A percentile compares a stretch with the other conserved stretches of the same genome.
Conservation (phyloP, 2,329 filamentous ascomycete genomes). For the Cordyceps militaris region DNA sequence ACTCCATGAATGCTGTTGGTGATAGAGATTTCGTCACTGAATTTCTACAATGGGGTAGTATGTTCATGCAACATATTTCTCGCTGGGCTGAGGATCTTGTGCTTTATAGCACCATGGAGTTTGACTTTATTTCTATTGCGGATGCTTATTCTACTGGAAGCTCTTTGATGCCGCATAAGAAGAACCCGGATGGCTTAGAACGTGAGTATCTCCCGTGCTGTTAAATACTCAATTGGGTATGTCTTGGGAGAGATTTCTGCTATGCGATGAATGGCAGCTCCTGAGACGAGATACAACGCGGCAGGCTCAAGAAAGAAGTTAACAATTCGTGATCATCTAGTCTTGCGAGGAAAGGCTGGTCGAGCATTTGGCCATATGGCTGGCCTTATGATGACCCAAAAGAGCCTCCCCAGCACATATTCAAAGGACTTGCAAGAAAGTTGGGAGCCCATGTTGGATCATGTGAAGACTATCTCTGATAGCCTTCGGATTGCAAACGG, state of each 20-base stretch:
- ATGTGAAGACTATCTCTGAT: slow-evolving; percentile 73
- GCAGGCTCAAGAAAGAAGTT: no score
- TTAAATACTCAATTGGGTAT: no score
- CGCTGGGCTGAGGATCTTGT: no score
- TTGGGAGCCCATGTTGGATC: slow-evolving; percentile 78
- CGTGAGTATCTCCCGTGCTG: no score
- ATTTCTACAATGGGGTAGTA: no score
- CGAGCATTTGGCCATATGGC: not conserved
- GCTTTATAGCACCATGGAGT: not conserved
- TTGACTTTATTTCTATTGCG: not conserved
- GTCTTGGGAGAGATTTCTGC: no score
- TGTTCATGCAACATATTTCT: no score
- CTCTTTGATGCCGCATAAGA: not conserved
- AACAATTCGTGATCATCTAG: no score
- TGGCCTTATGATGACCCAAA: slow-evolving; percentile 62
- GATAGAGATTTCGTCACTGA: no score
- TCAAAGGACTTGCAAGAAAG: slow-evolving; percentile 75
- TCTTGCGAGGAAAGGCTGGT: slow-evolving; percentile 54
- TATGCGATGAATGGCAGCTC: no score
- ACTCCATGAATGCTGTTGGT: no score
- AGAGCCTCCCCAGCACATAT: slow-evolving; percentile 72
- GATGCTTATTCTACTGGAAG: not conserved
- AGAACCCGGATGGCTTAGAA: not conserved
- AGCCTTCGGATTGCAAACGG: slow-evolving; percentile 78
- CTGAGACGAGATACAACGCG: no score